Evolutionary conservation across 305 asterid species (phyloP), one percentile per base, ranked within the genome.

Genomic region (Plantago lanceolata): DNA sequence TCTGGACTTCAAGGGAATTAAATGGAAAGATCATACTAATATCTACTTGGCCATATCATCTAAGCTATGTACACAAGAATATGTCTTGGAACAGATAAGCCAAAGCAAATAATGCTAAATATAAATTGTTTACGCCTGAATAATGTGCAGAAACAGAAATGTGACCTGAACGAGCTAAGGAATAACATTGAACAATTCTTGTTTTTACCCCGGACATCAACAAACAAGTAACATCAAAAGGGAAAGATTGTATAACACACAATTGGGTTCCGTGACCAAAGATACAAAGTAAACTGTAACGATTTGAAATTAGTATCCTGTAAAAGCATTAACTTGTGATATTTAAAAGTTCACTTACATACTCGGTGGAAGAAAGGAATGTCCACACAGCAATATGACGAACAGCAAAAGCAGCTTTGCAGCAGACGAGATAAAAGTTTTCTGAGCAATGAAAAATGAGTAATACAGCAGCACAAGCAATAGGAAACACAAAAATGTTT

Each of bases 361-460:
- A 55, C 61, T 67, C 66, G 84, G 55, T 61, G 93, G 88, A 44
- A 89, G 79, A 74, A 73, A 48, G 71, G 75, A 72, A 73, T 85
- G 79, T 69, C 78, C 90, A 60, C 75, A 81, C 52, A 92, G 94
- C 21, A 81, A 57, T 57, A 79, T 70, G 37, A 61, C 45, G 16
- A 61, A 77, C 75, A 85, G 77, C 78, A 93, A 84, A 75, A 89
- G 82, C 68, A 89, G 83, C 71, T 72, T 68, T 51, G 94, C 86
- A 43, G 72, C 59, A 55, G 99, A 89, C 48, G 97, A 85, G 72
- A 89, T 68, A 63, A 93, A 83, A 59, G 89, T 85, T 66, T 78
- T 80, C 68, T 88, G 94, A 47, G 85, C 76, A 56, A 93, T 79
- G 79, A 87, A 89, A 82, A 85, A 89, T 92, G 96, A 85, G 78